These are phyloP conservation scores for Chenopodium formosanum DNA, from an alignment of 148 eudicot genomes.

Conservation along the genomic window DNA sequence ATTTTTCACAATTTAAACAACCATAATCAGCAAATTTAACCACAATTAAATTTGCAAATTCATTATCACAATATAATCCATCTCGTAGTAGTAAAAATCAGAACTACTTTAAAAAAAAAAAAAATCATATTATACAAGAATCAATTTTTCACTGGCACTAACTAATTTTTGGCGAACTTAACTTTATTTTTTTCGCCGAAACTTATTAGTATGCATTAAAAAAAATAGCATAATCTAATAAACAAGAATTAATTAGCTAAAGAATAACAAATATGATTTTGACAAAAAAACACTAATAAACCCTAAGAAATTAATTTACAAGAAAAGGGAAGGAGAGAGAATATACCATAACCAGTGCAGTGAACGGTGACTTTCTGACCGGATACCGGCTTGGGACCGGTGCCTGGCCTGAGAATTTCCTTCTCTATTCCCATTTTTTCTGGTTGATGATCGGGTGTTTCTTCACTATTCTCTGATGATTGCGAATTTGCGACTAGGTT, in stretches of 20 bases:
- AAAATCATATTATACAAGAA: too few relatives aligned
- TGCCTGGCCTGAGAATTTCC: constrained; percentile 63
- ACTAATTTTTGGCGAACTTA: too few relatives aligned
- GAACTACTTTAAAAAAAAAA: too few relatives aligned
- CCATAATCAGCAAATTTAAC: neutral
- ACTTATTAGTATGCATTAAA: neutral
- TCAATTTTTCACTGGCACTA: too few relatives aligned
- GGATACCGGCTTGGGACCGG: constrained; percentile 70
- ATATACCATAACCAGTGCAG: constrained; percentile 86
- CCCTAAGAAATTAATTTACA: too few relatives aligned
- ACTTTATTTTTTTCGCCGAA: too few relatives aligned
- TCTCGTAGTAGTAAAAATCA: neutral
- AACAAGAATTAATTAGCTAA: too few relatives aligned
- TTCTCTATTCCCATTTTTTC: constrained; percentile 74
- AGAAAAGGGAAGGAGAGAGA: neutral
- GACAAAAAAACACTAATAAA: neutral
- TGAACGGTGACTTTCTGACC: constrained; percentile 94
- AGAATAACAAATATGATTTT: neutral
- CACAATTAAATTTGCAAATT: neutral
- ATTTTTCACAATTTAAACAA: neutral
- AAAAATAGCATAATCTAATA: neutral
- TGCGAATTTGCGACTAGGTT: constrained; percentile 16
- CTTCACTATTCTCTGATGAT: neutral
- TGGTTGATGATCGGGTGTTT: neutral
- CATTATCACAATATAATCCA: neutral